Evolutionary conservation across 2,329 filamentous ascomycete species (phyloP).

Genomic region (Clonostachys byssicola): DNA sequence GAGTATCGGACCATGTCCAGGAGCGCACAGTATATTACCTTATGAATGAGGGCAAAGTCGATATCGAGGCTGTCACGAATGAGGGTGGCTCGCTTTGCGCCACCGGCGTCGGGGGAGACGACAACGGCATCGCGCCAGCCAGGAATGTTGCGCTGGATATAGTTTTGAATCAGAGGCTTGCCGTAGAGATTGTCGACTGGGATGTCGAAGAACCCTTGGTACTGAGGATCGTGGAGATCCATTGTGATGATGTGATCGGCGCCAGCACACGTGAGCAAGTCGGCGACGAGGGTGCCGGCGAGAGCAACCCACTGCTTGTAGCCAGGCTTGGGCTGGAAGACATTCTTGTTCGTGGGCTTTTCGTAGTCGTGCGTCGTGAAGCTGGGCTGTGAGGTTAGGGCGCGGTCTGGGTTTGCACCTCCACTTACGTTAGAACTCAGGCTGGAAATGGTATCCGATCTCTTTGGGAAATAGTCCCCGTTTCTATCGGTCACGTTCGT

Average conservation of each 20-base stretch:
- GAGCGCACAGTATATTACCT: conserved; percentile 43
- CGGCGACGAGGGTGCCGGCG: conserved; percentile 89
- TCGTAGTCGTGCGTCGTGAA: conserved; percentile 64
- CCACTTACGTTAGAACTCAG: conserved; percentile 24
- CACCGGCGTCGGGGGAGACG: conserved; percentile 93
- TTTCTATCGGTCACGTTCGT: conserved; percentile 47
- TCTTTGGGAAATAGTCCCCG: conserved; percentile 22
- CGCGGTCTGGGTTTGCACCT: conserved; percentile 23
- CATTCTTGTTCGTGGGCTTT: conserved; percentile 50
- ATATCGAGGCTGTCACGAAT: conserved; percentile 92
- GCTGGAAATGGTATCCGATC: conserved; percentile 28
- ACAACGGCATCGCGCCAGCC: conserved; percentile 85
- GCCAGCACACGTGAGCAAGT: conserved; percentile 90
- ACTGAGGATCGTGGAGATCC: conserved; percentile 94
- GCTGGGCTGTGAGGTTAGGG: conserved; percentile 37
- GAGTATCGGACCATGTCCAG: conserved; percentile 10
- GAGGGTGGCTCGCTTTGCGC: conserved; percentile 90
- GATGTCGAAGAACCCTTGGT: conserved; percentile 98
- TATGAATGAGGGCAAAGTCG: conserved; percentile 97
- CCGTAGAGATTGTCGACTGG: conserved; percentile 97
- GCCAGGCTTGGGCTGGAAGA: conserved; percentile 76
- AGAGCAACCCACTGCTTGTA: conserved; percentile 99
- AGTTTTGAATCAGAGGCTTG: conserved; percentile 66
- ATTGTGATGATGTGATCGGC: conserved; percentile 97
- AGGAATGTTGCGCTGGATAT: conserved; percentile 76